Conservation (phyloP, 257 asterid species). For the Lycium barbarum region DNA sequence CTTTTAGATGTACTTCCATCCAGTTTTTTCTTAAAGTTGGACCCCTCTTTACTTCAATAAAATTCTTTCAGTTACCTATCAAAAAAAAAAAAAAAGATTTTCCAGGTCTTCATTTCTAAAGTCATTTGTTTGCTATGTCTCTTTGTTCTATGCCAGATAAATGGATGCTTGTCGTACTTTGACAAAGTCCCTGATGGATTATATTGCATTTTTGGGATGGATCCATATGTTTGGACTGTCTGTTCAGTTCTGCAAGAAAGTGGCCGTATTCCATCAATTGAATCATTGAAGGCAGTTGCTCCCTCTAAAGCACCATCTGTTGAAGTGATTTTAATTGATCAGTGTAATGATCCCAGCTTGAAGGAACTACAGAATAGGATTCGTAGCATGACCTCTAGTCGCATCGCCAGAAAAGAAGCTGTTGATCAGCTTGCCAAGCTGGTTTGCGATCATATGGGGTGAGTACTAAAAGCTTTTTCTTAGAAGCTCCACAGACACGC, state of each 20-base stretch:
- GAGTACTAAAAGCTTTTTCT: slow-evolving; percentile 46
- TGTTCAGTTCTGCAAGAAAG: slow-evolving; percentile 87
- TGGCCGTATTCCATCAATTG: slow-evolving; percentile 91
- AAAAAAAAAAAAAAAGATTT: not conserved
- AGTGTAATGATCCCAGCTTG: slow-evolving; percentile 76
- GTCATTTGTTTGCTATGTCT: not conserved
- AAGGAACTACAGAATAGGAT: slow-evolving; percentile 78
- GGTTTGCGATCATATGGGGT: slow-evolving; percentile 95
- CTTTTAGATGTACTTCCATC: too few species aligned
- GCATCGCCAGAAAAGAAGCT: slow-evolving; percentile 70
- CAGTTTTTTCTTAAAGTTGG: too few species aligned
- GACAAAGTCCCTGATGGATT: slow-evolving; percentile 87
- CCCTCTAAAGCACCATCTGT: slow-evolving; percentile 59
- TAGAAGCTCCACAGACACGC: slow-evolving; percentile 25
- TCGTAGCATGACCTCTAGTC: slow-evolving; percentile 59
- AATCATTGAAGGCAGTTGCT: slow-evolving; percentile 72
- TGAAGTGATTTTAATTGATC: slow-evolving; percentile 82
- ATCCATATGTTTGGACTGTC: slow-evolving; percentile 91
- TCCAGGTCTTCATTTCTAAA: slow-evolving; percentile 27
- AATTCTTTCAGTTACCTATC: too few species aligned
- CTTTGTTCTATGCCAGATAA: slow-evolving; percentile 63
- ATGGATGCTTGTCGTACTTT: slow-evolving; percentile 85
- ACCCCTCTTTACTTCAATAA: too few species aligned
- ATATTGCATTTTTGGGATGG: slow-evolving; percentile 87
- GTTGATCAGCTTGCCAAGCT: slow-evolving; percentile 95